Base-by-base conservation (phyloP, 257 asterid genomes). In the Gentiana macrophylla region DNA sequence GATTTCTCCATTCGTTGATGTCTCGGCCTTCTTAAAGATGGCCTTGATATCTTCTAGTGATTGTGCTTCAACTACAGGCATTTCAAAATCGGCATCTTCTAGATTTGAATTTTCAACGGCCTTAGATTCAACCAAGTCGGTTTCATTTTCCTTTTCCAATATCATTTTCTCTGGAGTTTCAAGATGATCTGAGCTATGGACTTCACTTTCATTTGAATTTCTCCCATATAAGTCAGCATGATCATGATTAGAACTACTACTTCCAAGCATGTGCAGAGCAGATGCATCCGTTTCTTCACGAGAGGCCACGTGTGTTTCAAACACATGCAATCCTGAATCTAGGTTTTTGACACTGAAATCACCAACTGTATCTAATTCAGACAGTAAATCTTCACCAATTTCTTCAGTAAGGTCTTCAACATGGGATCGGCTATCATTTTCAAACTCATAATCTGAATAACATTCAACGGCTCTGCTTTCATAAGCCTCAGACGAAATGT, bases 311-410 rank as follows among this genome's bases (percentile, higher is more conserved):
- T 37, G 78, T 52, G 74, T 68, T 41, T 71, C 77, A 1, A 68
- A 66, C 55, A 55, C 79, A 60, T 55, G 62, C n/a, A 75, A 66
- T 64, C 71, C 58, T 12, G 79, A 65, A 62, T 56, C 71, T 57
- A 59, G 60, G 13, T 74, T 78, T 45, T 59, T 49, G 65, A 72
- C 51, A 65, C 80, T 71, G 54, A 84, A 82, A 77, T 86, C 98
- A 57, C 91, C 87, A 51, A 80, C 83, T 13, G 74, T 67, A 69
- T 90, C 98, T 62, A 90, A 66, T 68, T 86, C 96, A 36, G 79
- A 76, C 71, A 90, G 66, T 24, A 84, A 64, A 49, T 53, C 84
- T 62, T 85, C 94, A 58, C 86, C 91, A 46, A 86, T 82, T 77
- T 82, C 94, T 72, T 74, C 72, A 32, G 84, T 80, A 57, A 77